Base-by-base conservation (phyloP, 2,329 filamentous ascomycete genomes). In the Chaetomium globosum region DNA sequence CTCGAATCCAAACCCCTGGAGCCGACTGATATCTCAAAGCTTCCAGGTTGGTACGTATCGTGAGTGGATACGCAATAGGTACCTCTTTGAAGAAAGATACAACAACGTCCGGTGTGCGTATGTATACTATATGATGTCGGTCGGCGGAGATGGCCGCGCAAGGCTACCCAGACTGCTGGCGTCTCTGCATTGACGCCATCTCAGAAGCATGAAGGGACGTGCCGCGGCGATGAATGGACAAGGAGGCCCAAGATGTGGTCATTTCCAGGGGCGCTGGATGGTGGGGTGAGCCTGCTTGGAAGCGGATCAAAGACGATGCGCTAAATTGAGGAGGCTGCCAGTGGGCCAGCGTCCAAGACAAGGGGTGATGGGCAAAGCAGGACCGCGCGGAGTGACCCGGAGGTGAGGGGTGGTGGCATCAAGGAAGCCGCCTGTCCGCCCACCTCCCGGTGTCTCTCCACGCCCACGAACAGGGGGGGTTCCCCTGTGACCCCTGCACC, bases 221-320 rank as follows among this genome's bases (percentile, higher is more conserved):
- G 48, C 46, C 31, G 48, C 26, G 48, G 39, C 28, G 52, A 53
- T 52, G 54, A 43, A 36, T 26, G 30, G 54, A 10, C 43, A 43
- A 39, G 26, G 23, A 60, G 46, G 55, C 21, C 43, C 53, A 53
- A 58, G 49, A 56, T 56, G 53, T 56, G 52, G 51, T 65, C 65
- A 67, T 67, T 68, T 68, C 61, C 62, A 56, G 56, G 21, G 49
- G 59, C 43, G 46, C 31, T 36, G 28, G 49, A 36, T 53, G 51
- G 56, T 43, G 56, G 63, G 49, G 56, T 43, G 48, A 28, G 59
- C 46, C 9, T 48, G 59, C 53, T 53, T 52, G 62, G 51, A 55
- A 48, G 48, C 61, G 52, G 57, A 60, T 57, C 59, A 52, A 52
- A 59, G 56, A 31, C 33, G 30, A 63, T 54, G 46, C 61, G 57